Percentiles rank a stretch among this genome's conserved stretches.
Evolutionary conservation across 345 rosid species (phyloP).

Genomic region (Arabidopsis arenosa): DNA sequence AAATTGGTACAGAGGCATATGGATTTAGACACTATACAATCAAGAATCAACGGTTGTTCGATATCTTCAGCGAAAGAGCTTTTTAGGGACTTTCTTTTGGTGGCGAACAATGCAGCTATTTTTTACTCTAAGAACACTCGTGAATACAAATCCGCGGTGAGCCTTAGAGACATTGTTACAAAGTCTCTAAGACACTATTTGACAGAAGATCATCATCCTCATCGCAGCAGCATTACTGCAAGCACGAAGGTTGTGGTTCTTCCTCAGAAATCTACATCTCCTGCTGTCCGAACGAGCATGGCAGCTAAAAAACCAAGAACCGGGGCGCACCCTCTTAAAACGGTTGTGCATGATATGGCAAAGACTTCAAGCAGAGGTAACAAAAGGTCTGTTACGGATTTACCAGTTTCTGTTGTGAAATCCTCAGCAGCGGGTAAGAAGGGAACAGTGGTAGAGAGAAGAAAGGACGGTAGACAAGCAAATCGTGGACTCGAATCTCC

Average conservation of each 20-base stretch:
- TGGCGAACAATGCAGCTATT: conserved; percentile 75
- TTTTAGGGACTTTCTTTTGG: conserved; percentile 69
- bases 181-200: conserved; percentile 55
- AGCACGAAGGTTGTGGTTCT: conserved; percentile 28
- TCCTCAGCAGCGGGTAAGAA: conserved; percentile 47
- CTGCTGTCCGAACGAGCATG: conserved; percentile 43
- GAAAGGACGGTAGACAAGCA: conserved; percentile 23
- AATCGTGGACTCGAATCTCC: conserved; percentile 39
- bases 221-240: conserved; percentile 37
- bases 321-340: conserved; percentile 21
- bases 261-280: conserved; percentile 28
- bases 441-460: conserved; percentile 33
- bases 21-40: conserved; percentile 75
- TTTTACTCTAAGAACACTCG: conserved; percentile 82
- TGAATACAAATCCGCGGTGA: conserved; percentile 74
- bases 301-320: conserved; percentile 49
- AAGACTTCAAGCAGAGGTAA: conserved; percentile 48
- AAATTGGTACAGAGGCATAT: conserved; percentile 70
- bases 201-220: conserved; percentile 44
- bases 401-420: conserved; percentile 51
- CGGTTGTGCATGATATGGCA: conserved; percentile 23
- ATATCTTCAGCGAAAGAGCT: conserved; percentile 63
- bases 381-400: conserved; percentile 36
- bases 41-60: conserved; percentile 55
- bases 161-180: conserved; percentile 62